Conservation (phyloP, 495 filamentous ascomycete species). For the Penicillium herquei region DNA sequence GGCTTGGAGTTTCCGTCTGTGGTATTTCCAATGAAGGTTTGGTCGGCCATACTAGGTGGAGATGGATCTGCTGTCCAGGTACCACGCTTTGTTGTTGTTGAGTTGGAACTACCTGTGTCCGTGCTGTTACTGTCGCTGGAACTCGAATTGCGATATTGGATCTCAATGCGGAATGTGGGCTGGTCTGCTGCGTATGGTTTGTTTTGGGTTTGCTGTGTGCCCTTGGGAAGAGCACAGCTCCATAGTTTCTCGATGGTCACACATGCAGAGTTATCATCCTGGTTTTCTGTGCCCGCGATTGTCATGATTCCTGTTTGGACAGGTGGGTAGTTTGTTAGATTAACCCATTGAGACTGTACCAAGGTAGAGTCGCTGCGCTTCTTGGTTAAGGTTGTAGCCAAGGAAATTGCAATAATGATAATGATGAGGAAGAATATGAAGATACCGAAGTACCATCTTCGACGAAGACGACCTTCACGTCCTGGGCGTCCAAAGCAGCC, state of each 20-base stretch:
- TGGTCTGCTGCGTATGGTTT: slow-evolving; percentile 59
- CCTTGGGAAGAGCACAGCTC: slow-evolving; percentile 80
- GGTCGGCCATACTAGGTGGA: slow-evolving; percentile 65
- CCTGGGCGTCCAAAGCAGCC: slow-evolving; percentile 62
- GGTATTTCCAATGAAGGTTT: slow-evolving; percentile 77
- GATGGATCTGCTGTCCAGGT: slow-evolving; percentile 57
- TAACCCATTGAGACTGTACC: slow-evolving; percentile 67
- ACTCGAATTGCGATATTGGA: slow-evolving; percentile 74
- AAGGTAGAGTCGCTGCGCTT: slow-evolving; percentile 35
- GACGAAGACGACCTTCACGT: slow-evolving; percentile 60
- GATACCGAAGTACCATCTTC: slow-evolving; percentile 59
- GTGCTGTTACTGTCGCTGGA: slow-evolving; percentile 44
- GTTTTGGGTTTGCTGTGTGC: slow-evolving; percentile 56
- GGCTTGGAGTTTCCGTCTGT: slow-evolving; percentile 68
- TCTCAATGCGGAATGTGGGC: slow-evolving; percentile 77
- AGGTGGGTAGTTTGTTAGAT: slow-evolving; percentile 80
- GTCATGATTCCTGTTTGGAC: slow-evolving; percentile 81
- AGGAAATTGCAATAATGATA: slow-evolving; percentile 57
- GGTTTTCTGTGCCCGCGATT: slow-evolving; percentile 62
- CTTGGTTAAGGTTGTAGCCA: slow-evolving; percentile 60
- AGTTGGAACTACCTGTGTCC: slow-evolving; percentile 14
- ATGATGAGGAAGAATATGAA: slow-evolving; percentile 52
- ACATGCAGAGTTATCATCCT: slow-evolving; percentile 59
- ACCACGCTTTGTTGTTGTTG: slow-evolving; percentile 16
- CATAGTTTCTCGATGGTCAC: slow-evolving; percentile 68